These are phyloP conservation scores for Starmerella etchellsii DNA, from an alignment of 805 yeast species.

Conservation along the genomic window DNA sequence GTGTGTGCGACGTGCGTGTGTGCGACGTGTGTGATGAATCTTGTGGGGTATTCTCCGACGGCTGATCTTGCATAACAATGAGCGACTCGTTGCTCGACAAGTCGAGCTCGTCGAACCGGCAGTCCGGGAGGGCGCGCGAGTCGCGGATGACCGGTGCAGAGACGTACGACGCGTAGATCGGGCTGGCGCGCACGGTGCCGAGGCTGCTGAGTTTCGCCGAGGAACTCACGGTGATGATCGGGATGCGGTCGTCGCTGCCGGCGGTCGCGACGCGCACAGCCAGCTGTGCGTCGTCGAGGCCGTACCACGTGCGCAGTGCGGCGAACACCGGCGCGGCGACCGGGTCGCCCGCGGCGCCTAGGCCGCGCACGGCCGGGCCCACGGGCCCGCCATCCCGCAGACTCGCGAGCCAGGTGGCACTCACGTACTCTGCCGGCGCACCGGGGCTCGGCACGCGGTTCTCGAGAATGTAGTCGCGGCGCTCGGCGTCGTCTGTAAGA, in stretches of 20 bases:
- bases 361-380: not conserved
- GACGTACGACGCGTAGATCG: not conserved
- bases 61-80: constrained; percentile 30
- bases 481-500: not conserved
- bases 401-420: not conserved
- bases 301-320: constrained; percentile 9
- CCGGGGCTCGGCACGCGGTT: not conserved
- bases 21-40: too few species aligned
- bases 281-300: constrained; percentile 2
- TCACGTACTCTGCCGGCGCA: not conserved
- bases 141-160: not conserved
- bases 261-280: constrained; percentile 7
- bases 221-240: not conserved
- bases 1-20: too few species aligned
- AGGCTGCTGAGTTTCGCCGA: not conserved
- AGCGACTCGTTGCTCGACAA: constrained; percentile 9
- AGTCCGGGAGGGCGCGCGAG: not conserved
- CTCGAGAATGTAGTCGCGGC: not conserved
- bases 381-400: not conserved
- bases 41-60: constrained; percentile 40
- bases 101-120: constrained; percentile 6
- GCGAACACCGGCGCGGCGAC: constrained; percentile 3
- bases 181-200: constrained; percentile 1
- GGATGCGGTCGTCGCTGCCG: not conserved
- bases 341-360: constrained; percentile 12